Evolutionary conservation across 2,329 filamentous ascomycete species (phyloP), one percentile per base, ranked within the genome.

Genomic region (Fonsecaea pedrosoi): DNA sequence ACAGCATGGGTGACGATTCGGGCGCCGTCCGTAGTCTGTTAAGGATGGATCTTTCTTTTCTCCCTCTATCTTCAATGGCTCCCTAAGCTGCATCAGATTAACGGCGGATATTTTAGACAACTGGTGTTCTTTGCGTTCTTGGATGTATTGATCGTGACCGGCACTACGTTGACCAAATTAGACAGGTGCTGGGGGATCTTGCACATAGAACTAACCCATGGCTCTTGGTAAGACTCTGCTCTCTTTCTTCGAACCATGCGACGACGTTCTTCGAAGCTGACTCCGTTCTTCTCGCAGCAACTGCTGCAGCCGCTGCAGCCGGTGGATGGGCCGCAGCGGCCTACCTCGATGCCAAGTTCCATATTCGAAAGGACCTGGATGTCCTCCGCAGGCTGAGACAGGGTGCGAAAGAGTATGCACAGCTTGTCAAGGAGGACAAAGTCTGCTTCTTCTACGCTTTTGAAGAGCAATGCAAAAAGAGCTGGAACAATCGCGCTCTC

Each of bases 321-420:
- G 76, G 75, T 48, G 73, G 72, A n/a, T 74, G 76, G 38, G 80
- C 80, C 10, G 79, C 80, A 12, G 84, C 85, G 48, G 82, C 84
- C 13, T 91, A 92, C 71, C 79, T 91, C 54, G 86, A 93, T 73
- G 91, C 87, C 62, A 92, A 90, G 79, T 88, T 85, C 72, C 86
- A 90, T 74, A 75, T 93, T 58, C 76, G 78, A 50, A 86, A 90
- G 73, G 91, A 94, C 75, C 69, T 90, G 15, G 71, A 74, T 0
- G 72, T 73, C 6, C 76, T 90, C n/a, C 74, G 79, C 12, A 77
- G 78, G 10, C 66, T 79, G n/a, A 80, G 78, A 40, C 77, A 75
- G 37, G 78, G 79, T 9, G 77, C 80, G 60, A 82, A 83, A 60
- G 77, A 80, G 2, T 83, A 84, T 62, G 76, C 77, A 4, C 80